A percentile compares a stretch with the other conserved stretches of the same genome.
These are phyloP conservation scores for Pyricularia pennisetigena DNA, from an alignment of 2,329 filamentous ascomycete genomes.

Conservation along the genomic window DNA sequence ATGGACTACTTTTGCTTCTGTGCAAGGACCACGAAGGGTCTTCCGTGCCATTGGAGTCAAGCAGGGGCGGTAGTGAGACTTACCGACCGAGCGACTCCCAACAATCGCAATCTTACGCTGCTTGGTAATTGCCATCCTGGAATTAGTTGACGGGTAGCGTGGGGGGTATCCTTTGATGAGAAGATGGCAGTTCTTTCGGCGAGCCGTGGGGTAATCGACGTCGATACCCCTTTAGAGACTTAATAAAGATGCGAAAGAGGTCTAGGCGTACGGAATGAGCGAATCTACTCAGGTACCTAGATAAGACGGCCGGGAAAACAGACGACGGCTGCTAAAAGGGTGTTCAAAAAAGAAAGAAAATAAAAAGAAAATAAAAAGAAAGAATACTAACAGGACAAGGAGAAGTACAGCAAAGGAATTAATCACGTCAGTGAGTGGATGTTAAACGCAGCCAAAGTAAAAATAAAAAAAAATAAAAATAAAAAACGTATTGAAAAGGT, in stretches of 20 bases:
- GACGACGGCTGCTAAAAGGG: background rate
- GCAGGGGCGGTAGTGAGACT: conserved; percentile 13
- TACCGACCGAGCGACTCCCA: conserved; percentile 77
- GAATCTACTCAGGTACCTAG: background rate
- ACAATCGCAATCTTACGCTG: conserved; percentile 95
- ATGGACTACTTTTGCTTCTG: background rate
- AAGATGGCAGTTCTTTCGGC: background rate
- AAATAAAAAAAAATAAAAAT: no score
- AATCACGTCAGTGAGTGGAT: background rate
- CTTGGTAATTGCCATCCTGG: conserved; percentile 40
- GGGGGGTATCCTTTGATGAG: background rate
- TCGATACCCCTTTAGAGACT: background rate
- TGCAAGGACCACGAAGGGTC: background rate
- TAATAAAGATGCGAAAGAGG: background rate
- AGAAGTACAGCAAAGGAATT: no score
- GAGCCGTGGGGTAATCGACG: background rate
- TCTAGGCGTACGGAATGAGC: background rate
- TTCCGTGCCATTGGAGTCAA: background rate
- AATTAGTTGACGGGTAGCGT: background rate
- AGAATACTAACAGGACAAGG: background rate
- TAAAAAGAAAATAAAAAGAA: background rate
- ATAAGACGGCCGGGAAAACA: background rate
- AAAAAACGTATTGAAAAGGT: background rate
- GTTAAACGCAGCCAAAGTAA: background rate
- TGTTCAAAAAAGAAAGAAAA: background rate